phyloP scores from a whole-genome alignment of 495 filamentous ascomycete species.

The Alectoria sarmentosa region DNA sequence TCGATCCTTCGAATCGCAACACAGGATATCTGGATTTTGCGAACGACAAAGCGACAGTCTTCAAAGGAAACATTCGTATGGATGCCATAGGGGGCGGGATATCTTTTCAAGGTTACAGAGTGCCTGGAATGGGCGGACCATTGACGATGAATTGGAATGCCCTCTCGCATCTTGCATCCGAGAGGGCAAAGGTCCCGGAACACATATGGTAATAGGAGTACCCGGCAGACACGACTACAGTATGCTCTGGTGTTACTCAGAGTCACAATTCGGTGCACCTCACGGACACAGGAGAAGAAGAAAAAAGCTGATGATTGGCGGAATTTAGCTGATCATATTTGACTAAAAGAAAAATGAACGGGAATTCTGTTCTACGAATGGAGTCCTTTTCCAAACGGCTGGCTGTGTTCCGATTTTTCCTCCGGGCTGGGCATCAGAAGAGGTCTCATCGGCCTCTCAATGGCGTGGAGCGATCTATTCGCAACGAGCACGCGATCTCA shows the following conservation, averaged over 20 bases:
- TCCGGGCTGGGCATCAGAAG: too few relatives aligned
- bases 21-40: neutral
- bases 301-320: neutral
- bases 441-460: too few relatives aligned
- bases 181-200: neutral
- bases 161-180: neutral
- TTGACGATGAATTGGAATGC: conserved; percentile 1
- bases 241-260: neutral
- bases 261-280: neutral
- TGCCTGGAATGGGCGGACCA: neutral
- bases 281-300: too few relatives aligned
- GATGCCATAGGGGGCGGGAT: neutral
- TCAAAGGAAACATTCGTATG: neutral
- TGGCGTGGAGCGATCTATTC: too few relatives aligned
- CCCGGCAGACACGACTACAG: too few relatives aligned
- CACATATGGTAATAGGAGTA: neutral
- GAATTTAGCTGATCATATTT: neutral
- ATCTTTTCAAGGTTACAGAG: neutral
- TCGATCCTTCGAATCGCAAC: neutral
- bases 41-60: neutral
- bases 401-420: too few relatives aligned
- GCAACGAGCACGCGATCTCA: too few relatives aligned
- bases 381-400: too few relatives aligned
- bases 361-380: too few relatives aligned
- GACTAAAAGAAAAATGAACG: neutral